Evolutionary conservation across 352 stramenopile genomes (phyloP), one percentile per base, ranked within the genome.

Genomic region (Globisporangium alternatum): DNA sequence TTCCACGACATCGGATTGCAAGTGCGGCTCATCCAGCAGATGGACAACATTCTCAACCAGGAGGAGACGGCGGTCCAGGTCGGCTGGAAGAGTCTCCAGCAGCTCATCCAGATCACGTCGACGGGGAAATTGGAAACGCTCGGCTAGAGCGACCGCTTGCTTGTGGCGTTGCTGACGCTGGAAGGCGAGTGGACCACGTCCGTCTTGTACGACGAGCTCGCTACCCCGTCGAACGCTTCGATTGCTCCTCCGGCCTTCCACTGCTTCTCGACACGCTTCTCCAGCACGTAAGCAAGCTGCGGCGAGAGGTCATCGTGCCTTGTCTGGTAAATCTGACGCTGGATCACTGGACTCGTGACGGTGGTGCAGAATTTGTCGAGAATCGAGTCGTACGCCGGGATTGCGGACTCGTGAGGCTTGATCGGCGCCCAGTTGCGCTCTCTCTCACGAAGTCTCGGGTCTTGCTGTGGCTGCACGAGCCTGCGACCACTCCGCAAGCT

Each of bases 311-410:
- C 81, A 44, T 70, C 58, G 8, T 78, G 61, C 6, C 80, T 62
- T 0, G 84, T 85, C 35, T 84, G 71, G 61, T 93, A 93, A 55
- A 93, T 93, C 22, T 87, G 84, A 0, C 83, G 81, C 62, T 93
- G 84, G n/a, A 91, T 71, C 43, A 80, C 44, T 2, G 84, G 84
- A 30, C 76, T 88, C n/a, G 84, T 91, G 13, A 93, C 82, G 0
- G 79, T 89, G 12, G 79, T 83, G 70, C 84, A 91, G 53, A 83
- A 87, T 65, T 89, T 91, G 71, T 93, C 84, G 15, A 93, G 57
- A 41, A 93, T 93, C 28, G 84, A 90, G 59, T 93, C 82, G 41
- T 93, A 93, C 12, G 61, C 7, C 5, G 84, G 82, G 8, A 91
- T 85, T 6, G 76, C 62, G 1, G 80, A 84, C 44, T 89, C 74